A percentile compares a stretch with the other conserved stretches of the same genome.
phyloP scores from a whole-genome alignment of 2,329 filamentous ascomycete genomes.

The Cladosporium phlei region DNA sequence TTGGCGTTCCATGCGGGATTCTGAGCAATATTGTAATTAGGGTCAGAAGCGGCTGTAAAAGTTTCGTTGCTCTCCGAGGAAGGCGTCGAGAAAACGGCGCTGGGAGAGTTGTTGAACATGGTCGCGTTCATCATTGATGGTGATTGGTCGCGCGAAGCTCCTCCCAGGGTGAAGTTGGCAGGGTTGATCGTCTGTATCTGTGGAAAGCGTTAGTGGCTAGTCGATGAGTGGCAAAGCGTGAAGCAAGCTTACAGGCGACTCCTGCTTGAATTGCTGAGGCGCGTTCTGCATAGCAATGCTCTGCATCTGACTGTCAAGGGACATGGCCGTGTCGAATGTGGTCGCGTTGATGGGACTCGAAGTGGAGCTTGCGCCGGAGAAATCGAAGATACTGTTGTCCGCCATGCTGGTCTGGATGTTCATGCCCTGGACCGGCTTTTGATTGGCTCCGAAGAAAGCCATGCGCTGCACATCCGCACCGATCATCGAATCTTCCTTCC shows the following conservation, averaged over 20 bases:
- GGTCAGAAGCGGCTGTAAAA: constrained; percentile 26
- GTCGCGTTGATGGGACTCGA: constrained; percentile 46
- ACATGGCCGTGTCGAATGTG: constrained; percentile 28
- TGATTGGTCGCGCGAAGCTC: constrained; percentile 28
- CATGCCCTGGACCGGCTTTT: constrained; percentile 5
- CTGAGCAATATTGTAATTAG: constrained; percentile 21
- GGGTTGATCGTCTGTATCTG: constrained; percentile 32
- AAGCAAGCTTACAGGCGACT: constrained; percentile 27
- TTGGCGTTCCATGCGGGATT: constrained; percentile 31
- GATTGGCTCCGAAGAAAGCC: constrained; percentile 20
- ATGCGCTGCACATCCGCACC: constrained; percentile 23
- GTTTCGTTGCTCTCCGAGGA: constrained; percentile 33
- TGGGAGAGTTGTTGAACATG: constrained; percentile 30
- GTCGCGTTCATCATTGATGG: constrained; percentile 22
- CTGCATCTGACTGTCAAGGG: constrained; percentile 24
- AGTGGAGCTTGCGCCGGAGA: constrained; percentile 32
- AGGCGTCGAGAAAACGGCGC: constrained; percentile 34
- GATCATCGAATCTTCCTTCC: constrained; percentile 27
- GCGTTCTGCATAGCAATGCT: constrained; percentile 18
- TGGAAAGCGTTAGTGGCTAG: neutral
- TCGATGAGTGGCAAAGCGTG: neutral
- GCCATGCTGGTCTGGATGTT: constrained; percentile 12
- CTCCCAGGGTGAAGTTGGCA: constrained; percentile 28
- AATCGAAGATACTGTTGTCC: constrained; percentile 43
- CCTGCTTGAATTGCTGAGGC: constrained; percentile 23